Conservation (phyloP, 2,329 filamentous ascomycete species). For the Eutypella sp. region DNA sequence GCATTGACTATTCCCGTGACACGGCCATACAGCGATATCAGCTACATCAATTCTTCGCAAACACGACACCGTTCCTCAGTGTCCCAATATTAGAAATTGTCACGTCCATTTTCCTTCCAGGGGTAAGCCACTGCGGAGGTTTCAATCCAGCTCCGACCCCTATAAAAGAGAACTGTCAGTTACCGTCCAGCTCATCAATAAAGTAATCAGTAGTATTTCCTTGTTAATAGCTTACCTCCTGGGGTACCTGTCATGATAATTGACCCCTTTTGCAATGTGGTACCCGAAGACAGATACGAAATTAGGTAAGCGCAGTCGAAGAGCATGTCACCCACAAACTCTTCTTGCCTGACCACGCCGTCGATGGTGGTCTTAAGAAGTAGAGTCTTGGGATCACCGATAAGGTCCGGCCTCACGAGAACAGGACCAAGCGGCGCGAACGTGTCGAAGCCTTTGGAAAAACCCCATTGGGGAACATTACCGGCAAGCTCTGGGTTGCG, state of each 20-base stretch:
- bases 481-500: constrained; percentile 43
- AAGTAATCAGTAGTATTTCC: no score
- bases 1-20: no score
- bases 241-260: constrained; percentile 44
- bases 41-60: no score
- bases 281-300: constrained; percentile 34
- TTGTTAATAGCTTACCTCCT: constrained; percentile 24
- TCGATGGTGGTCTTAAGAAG: constrained; percentile 42
- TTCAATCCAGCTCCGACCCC: no score
- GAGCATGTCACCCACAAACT: constrained; percentile 35
- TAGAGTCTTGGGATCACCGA: constrained; percentile 39
- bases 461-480: constrained; percentile 51
- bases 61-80: no score
- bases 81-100: no score
- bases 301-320: constrained; percentile 36
- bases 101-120: no score
- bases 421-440: constrained; percentile 49
- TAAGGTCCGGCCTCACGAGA: constrained; percentile 36
- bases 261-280: constrained; percentile 36
- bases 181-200: no score
- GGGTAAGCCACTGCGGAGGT: no score
- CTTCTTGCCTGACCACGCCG: constrained; percentile 41
- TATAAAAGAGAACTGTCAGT: no score
- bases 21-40: no score
- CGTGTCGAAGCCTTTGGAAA: constrained; percentile 53